Evolutionary conservation across 106 monocot genomes (phyloP).

Genomic region (Apostasia ramifera): DNA sequence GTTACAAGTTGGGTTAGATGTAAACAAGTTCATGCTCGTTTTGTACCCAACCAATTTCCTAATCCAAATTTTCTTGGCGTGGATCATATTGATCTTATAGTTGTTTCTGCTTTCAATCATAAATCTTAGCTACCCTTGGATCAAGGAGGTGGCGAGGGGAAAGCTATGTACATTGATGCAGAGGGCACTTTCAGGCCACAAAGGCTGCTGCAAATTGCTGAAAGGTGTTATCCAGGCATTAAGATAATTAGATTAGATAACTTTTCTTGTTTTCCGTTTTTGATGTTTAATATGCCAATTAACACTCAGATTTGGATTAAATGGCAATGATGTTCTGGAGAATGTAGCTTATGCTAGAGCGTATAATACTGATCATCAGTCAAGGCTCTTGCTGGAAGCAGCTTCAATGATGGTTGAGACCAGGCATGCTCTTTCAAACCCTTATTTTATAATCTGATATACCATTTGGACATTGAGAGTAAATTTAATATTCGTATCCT

Average conservation of each 20-base stretch:
- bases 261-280: not conserved
- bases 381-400: constrained; percentile 89
- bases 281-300: not conserved
- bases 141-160: constrained; percentile 98
- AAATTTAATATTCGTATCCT: too few relatives aligned
- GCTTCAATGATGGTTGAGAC: constrained; percentile 99
- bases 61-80: not conserved
- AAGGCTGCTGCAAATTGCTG: constrained; percentile 94
- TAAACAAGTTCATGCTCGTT: too few relatives aligned
- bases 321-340: constrained; percentile 90
- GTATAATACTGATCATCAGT: constrained; percentile 97
- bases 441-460: not conserved
- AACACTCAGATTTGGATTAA: constrained; percentile 71
- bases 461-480: too few relatives aligned
- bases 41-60: too few relatives aligned
- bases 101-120: not conserved
- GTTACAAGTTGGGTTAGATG: too few relatives aligned
- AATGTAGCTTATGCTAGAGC: constrained; percentile 99
- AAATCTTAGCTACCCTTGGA: constrained; percentile 77
- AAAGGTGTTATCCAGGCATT: constrained; percentile 39
- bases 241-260: not conserved
- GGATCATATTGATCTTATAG: not conserved
- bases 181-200: constrained; percentile 97
- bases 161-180: constrained; percentile 96
- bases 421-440: constrained; percentile 37